These are phyloP conservation scores for Trametes hirsuta DNA, from an alignment of 1,284 basidiomycete genomes.

Conservation along the genomic window DNA sequence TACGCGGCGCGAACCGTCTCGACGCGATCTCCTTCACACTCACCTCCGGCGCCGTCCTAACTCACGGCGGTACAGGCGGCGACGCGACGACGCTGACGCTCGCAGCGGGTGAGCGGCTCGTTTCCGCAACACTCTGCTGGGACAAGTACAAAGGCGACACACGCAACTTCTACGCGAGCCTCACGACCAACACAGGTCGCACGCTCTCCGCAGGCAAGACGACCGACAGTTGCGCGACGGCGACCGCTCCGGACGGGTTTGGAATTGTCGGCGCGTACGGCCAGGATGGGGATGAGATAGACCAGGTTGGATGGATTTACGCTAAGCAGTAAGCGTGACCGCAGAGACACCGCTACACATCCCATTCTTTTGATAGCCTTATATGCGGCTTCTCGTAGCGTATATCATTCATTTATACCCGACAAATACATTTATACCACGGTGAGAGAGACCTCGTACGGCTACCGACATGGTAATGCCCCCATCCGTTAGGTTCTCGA, in stretches of 20 bases:
- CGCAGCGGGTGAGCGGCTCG: constrained; percentile 2
- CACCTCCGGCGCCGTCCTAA: neutral
- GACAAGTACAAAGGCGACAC: constrained; percentile 11
- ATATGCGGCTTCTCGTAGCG: no score
- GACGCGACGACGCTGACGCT: constrained; percentile 3
- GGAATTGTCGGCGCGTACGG: constrained; percentile 9
- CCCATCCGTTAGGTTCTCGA: no score
- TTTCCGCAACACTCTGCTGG: constrained; percentile 7
- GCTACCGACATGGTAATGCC: no score
- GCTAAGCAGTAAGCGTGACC: neutral
- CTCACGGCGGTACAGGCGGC: constrained; percentile 18
- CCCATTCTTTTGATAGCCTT: no score
- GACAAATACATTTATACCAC: no score
- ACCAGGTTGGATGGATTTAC: constrained; percentile 11
- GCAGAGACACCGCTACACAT: no score
- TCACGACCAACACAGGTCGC: constrained; percentile 9
- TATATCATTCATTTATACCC: no score
- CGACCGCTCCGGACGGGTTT: constrained; percentile 11
- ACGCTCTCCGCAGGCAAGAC: constrained; percentile 2
- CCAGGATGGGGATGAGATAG: constrained; percentile 18
- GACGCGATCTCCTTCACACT: constrained; percentile 14
- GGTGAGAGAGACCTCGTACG: no score
- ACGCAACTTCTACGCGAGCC: constrained; percentile 14
- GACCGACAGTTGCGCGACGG: constrained; percentile 8
- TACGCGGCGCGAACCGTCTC: constrained; percentile 12